Evolutionary conservation across 1,284 basidiomycete genomes (phyloP).

Genomic region (Boletus mariae): DNA sequence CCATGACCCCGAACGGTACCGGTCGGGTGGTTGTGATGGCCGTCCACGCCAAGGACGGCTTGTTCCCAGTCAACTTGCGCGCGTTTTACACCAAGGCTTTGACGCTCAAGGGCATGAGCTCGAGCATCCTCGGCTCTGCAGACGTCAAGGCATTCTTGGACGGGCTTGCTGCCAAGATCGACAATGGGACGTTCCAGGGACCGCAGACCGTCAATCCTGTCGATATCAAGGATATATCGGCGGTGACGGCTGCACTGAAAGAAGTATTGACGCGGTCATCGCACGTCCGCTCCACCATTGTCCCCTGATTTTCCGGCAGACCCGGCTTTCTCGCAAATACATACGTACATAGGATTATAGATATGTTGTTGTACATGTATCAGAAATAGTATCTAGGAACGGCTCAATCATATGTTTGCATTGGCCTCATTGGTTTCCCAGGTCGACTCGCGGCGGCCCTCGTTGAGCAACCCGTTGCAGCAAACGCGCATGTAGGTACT

Average conservation of each 20-base stretch:
- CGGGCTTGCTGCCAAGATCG: constrained; percentile 29
- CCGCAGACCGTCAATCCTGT: constrained; percentile 26
- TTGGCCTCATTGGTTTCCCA: neutral
- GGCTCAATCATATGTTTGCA: neutral
- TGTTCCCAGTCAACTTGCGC: constrained; percentile 30
- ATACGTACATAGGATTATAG: neutral
- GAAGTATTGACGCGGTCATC: constrained; percentile 28
- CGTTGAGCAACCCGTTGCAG: neutral
- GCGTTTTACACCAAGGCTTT: constrained; percentile 32
- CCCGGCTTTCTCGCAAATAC: neutral
- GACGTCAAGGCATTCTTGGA: constrained; percentile 33
- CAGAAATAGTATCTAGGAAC: neutral
- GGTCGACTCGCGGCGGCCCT: neutral
- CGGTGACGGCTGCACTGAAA: constrained; percentile 21
- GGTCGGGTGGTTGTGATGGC: constrained; percentile 36
- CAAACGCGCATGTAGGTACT: neutral
- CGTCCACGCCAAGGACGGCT: constrained; percentile 32
- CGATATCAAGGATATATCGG: constrained; percentile 17
- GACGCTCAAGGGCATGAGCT: constrained; percentile 33
- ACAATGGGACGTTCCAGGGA: constrained; percentile 25
- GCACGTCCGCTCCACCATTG: constrained; percentile 28
- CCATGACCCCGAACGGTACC: constrained; percentile 32
- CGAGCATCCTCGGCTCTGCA: constrained; percentile 20
- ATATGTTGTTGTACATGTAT: neutral
- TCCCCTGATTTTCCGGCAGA: constrained; percentile 15